Evolutionary conservation across 2,329 filamentous ascomycete genomes (phyloP), one percentile per base, ranked within the genome.

Genomic region (Stemphylium vesicarium): DNA sequence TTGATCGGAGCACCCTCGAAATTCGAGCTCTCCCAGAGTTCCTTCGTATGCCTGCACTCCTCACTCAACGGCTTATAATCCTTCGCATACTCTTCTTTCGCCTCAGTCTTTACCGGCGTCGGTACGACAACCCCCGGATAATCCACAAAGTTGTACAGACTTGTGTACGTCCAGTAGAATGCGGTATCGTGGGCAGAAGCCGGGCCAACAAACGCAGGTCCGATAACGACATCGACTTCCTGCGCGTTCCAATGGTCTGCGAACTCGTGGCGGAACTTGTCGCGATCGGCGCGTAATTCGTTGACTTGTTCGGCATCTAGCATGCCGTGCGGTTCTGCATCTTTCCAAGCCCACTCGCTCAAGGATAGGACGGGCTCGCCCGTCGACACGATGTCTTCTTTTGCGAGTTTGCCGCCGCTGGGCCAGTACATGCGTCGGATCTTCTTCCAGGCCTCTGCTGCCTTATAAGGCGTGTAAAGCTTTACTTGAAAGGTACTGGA

Each of bases 391-490:
- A 83, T 69, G 15, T 71, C 62, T 2, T 64, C 66, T 46, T 70
- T 71, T 44, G 74, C 59, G 29, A 57, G 50, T 36, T 55, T 58
- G 2, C 73, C 79, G 12, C 77, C 78, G 22, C 81, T 80, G 0
- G 81, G 81, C 66, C 78, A 83, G 70, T 83, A 83, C 11, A 80
- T 75, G 3, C 57, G 58, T 42, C 71, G 58, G 59, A 80, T 76
- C 61, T 62, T 70, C 0, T 36, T 31, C 56, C 65, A 71, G 0
- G 70, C 72, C 15, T 77, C 59, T 20, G 61, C 60, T 0, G 65
- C 62, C 2, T 69, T 65, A n/a, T 67, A 70, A 0, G 75, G 71
- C 2, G 50, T 64, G 53, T 79, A 80, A 0, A 59, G 24, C 49
- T 77, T 79, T 9, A 79, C 39, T 29, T 75, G 64, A 8, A 79